Percentiles rank a stretch among this genome's conserved stretches.
These are phyloP conservation scores for Dactylella cylindrospora DNA, from an alignment of 2,329 filamentous ascomycete genomes.

Conservation along the genomic window DNA sequence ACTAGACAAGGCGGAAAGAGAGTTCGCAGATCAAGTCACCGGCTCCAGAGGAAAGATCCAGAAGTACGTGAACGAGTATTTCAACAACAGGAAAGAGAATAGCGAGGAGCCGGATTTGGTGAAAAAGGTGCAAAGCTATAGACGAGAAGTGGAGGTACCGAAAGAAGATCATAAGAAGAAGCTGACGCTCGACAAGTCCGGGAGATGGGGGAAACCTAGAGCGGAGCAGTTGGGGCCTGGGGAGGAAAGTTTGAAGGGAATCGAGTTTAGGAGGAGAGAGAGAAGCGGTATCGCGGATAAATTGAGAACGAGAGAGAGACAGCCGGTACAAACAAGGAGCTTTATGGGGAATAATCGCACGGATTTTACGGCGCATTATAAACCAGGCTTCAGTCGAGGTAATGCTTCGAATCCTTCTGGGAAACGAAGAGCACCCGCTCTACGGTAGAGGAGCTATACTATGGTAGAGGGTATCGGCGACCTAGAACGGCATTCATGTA, in stretches of 20 bases:
- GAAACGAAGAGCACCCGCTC: no score
- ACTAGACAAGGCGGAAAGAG: slow-evolving; percentile 7
- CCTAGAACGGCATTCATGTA: no score
- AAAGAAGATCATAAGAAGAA: slow-evolving; percentile 18
- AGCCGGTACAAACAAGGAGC: slow-evolving; percentile 3
- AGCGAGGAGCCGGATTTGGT: neutral
- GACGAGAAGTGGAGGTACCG: neutral
- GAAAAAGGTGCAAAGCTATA: neutral
- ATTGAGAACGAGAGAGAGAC: neutral
- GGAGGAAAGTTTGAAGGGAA: slow-evolving; percentile 17
- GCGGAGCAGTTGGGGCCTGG: slow-evolving; percentile 12
- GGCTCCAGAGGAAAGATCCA: slow-evolving; percentile 27
- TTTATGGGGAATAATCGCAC: slow-evolving; percentile 30
- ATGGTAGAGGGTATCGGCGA: no score
- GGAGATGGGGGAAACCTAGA: slow-evolving; percentile 24
- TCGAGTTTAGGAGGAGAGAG: slow-evolving; percentile 8
- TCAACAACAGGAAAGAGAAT: slow-evolving; percentile 8
- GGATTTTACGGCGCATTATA: slow-evolving; percentile 29
- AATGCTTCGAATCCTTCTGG: no score
- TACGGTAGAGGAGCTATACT: no score
- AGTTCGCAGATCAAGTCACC: slow-evolving; percentile 30
- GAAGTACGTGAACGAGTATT: slow-evolving; percentile 34
- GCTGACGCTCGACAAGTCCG: slow-evolving; percentile 6
- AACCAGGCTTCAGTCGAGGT: no score
- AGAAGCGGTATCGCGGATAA: slow-evolving; percentile 12